Evolutionary conservation across 108 stramenopile species (phyloP), one percentile per base, ranked within the genome.

Genomic region (Fistulifera pelliculosa): DNA sequence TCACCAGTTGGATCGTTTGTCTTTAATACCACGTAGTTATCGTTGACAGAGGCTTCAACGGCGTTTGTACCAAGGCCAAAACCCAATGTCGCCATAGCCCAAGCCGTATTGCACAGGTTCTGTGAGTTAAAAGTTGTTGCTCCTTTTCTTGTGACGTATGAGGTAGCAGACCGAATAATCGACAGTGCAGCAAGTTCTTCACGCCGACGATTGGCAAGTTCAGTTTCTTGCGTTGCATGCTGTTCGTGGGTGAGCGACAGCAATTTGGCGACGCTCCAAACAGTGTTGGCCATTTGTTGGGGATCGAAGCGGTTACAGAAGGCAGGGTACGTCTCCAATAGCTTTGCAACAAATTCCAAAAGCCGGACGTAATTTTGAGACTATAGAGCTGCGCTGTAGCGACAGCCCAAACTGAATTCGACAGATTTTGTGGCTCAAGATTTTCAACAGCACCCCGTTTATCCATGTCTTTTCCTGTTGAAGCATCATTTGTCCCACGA

Each of bases 181-280:
- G 62, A 54, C 2, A 85, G 54, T 5, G 80, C 74, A n/a, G 69
- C 80, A 7, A 38, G 48, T 18, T 38, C 31, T 22, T 58, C 52
- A 26, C 47, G 38, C 31, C 31, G 31, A 35, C 31, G 31, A 35
- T 35, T 35, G 3, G 31, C 31, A 35, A 35, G 3, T 17, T 41
- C 65, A 8, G 15, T 38, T 38, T 40, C 47, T 27, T 28, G 11
- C 22, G 52, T 40, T 1, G 27, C 27, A 15, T 47, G 38, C n/a
- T 49, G 1, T 24, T 76, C 58, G 38, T 75, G 81, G 19, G 16
- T 17, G 11, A 17, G 19, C 42, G 72, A 71, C 25, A 85, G 66
- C 47, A 85, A 75, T 15, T 84, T 84, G 5, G 81, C 85, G 23
- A 81, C 62, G 23, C 82, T 83, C 87, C 87, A 90, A 17, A 69